These are phyloP conservation scores for Hypoxylon rickii DNA, from an alignment of 495 filamentous ascomycete species.

Conservation along the genomic window DNA sequence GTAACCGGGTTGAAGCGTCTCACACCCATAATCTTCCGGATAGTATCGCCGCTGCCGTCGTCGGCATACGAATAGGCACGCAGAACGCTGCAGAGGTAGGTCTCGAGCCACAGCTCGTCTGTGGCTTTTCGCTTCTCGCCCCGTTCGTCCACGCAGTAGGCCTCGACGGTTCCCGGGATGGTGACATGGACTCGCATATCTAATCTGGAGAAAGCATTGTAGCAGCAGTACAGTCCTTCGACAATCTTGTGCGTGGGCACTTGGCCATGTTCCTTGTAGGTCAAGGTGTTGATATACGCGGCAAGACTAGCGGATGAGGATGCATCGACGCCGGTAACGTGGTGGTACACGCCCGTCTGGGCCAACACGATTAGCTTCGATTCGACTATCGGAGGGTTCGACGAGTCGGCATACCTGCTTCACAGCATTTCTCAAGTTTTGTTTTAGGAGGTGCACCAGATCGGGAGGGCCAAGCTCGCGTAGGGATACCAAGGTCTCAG, in stretches of 20 bases:
- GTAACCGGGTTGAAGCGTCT: constrained; percentile 96
- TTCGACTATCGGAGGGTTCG: not conserved
- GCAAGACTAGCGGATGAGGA: constrained; percentile 96
- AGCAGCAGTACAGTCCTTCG: constrained; percentile 95
- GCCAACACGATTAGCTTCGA: constrained; percentile 25
- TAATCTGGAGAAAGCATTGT: constrained; percentile 97
- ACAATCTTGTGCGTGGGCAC: constrained; percentile 80
- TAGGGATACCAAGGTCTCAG: constrained; percentile 79
- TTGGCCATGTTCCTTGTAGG: constrained; percentile 83
- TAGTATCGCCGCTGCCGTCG: constrained; percentile 86
- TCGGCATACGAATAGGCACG: constrained; percentile 96
- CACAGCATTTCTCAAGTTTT: constrained; percentile 64
- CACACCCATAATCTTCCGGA: constrained; percentile 91
- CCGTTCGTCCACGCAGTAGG: constrained; percentile 94
- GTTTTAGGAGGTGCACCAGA: constrained; percentile 92
- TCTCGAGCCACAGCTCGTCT: constrained; percentile 94
- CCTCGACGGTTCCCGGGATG: constrained; percentile 92
- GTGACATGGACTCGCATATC: constrained; percentile 98
- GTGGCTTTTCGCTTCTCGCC: constrained; percentile 91
- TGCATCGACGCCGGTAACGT: constrained; percentile 96
- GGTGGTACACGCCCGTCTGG: constrained; percentile 92
- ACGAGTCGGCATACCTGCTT: constrained; percentile 61
- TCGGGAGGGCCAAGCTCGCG: constrained; percentile 95
- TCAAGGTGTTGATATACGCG: constrained; percentile 97
- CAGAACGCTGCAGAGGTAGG: constrained; percentile 91